phyloP scores from a whole-genome alignment of 2,329 filamentous ascomycete genomes.

The Colletotrichum eleusines region DNA sequence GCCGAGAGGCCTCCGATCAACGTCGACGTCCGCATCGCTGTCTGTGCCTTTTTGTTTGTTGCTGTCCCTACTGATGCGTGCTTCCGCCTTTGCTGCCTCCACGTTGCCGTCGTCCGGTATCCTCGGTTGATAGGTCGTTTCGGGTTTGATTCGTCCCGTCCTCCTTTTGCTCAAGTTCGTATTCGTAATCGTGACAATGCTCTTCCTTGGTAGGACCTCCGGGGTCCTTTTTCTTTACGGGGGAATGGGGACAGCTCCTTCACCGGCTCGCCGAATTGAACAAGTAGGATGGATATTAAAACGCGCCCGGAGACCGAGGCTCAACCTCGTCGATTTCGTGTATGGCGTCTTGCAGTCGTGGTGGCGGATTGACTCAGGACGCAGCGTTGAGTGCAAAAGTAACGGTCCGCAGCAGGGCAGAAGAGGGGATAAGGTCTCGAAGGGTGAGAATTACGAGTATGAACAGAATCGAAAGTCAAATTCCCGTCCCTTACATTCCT shows the following conservation, averaged over 20 bases:
- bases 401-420: not conserved
- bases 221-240: not conserved
- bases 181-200: not conserved
- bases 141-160: not conserved
- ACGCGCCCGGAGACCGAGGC: not conserved
- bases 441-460: not conserved
- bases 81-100: not conserved
- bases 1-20: conserved; percentile 7
- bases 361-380: not conserved
- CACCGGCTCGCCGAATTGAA: conserved; percentile 1
- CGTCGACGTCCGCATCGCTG: conserved; percentile 16
- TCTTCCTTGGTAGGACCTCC: not conserved
- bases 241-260: not conserved
- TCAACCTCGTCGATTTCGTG: conserved; percentile 28
- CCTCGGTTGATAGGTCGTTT: not conserved
- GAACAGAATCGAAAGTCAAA: conserved; percentile 21
- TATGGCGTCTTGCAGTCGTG: conserved; percentile 22
- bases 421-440: not conserved
- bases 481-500: conserved; percentile 9
- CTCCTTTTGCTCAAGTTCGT: not conserved
- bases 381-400: conserved; percentile 10
- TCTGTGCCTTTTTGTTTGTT: not conserved
- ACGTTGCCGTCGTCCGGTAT: not conserved
- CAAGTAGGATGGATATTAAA: not conserved
- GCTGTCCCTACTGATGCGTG: not conserved